Evolutionary conservation across 371 early-diverging fungal species (phyloP), one percentile per base, ranked within the genome.

Genomic region (Saksenaea vasiformis): DNA sequence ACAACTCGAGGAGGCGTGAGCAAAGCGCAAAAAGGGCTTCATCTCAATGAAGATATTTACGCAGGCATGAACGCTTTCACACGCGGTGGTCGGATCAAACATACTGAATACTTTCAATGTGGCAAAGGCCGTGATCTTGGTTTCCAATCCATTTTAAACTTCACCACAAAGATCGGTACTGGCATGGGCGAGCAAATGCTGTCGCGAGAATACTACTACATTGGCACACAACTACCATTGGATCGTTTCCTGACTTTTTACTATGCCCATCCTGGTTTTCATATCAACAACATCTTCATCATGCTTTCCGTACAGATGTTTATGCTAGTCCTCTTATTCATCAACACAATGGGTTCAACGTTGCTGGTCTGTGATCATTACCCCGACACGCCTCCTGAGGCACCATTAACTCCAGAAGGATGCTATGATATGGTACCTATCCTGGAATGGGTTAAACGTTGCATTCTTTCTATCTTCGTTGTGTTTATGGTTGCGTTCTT

Each of bases 101-200:
- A 95, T 69, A 84, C 91, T 2, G 96, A 96, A 74, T 96, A 95
- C 73, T 90, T 87, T 67, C 95, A 96, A 75, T 93, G 93, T 67
- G 95, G 94, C 35, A 96, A 95, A 78, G 96, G 95, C 4, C 90
- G 94, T 62, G 95, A 96, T 75, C 86, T 96, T 56, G 95, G 95
- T 1, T 93, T 95, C 74, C 87, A 91, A 51, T 93, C 94, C 14
- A 90, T 94, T 38, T 87, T 95, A 62, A 90, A 91, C 74, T 96
- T 95, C 66, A 87, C 87, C 44, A 91, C 95, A 35, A 95, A 96
- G 75, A 93, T 95, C 53, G 94, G 94, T 51, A 87, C 93, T 3
- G 95, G 96, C 60, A 95, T 95, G 93, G 94, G 92, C 15, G 95
- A 95, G 73, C 95, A 95, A 74, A 90, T 93, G 86, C 71, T 95